phyloP scores from a whole-genome alignment of 164 flowering plant species.

The Houttuynia cordata region DNA sequence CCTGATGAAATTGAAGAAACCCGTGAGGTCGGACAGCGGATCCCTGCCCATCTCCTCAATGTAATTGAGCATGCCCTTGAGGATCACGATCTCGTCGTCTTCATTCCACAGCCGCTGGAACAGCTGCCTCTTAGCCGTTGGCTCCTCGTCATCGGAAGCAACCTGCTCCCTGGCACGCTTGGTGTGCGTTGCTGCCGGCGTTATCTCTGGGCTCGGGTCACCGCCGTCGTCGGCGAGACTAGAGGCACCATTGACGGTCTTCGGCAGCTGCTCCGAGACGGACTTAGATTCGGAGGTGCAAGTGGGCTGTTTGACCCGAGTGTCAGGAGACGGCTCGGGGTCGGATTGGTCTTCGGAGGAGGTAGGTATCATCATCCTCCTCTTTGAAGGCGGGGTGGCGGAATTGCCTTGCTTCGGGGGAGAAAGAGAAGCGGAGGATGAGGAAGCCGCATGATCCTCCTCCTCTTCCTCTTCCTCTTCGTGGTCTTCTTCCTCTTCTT shows the following conservation, averaged over 20 bases:
- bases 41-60: neutral
- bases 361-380: too few relatives aligned
- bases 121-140: constrained; percentile 1
- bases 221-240: neutral
- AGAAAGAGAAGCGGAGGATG: neutral
- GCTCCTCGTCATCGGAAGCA: neutral
- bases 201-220: neutral
- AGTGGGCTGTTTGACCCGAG: too few relatives aligned
- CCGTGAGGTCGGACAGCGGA: neutral
- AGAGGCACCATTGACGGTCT: neutral
- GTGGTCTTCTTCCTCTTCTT: neutral
- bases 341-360: neutral
- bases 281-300: neutral
- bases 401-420: neutral
- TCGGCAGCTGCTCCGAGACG: neutral
- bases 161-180: neutral
- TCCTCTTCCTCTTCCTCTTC: neutral
- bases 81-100: constrained; percentile 6
- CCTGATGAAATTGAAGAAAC: neutral
- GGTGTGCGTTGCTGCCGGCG: neutral
- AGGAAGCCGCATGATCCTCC: neutral
- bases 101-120: constrained; percentile 6
- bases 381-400: neutral
- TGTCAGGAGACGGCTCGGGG: neutral
- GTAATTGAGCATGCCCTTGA: constrained; percentile 5